These are phyloP conservation scores for Lathyrus oleraceus DNA, from an alignment of 306 rosid genomes.

Conservation along the genomic window DNA sequence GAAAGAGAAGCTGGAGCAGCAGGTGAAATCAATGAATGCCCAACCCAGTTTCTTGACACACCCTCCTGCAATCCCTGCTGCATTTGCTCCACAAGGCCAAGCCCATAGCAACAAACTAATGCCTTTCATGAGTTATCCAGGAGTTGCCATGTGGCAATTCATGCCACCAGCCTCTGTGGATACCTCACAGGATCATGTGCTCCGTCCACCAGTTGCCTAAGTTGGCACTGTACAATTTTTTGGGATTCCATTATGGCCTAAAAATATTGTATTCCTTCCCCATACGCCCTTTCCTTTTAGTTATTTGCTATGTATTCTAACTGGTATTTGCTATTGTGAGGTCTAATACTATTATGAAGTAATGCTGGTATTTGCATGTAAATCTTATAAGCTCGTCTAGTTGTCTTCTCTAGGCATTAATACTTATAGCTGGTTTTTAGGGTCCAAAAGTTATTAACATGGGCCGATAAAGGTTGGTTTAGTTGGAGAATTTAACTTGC, in stretches of 20 bases:
- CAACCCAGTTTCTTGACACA: slow-evolving; percentile 79
- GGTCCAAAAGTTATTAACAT: not conserved
- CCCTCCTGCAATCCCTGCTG: slow-evolving; percentile 79
- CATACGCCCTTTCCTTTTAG: slow-evolving; percentile 40
- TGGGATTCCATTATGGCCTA: slow-evolving; percentile 48
- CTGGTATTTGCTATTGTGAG: slow-evolving; percentile 45
- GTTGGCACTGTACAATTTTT: slow-evolving; percentile 42
- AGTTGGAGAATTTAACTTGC: too few species aligned
- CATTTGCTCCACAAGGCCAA: slow-evolving; percentile 85
- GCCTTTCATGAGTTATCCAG: slow-evolving; percentile 85
- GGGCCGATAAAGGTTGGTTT: not conserved
- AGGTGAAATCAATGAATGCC: slow-evolving; percentile 66
- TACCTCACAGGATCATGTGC: slow-evolving; percentile 96
- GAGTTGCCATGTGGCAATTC: slow-evolving; percentile 98
- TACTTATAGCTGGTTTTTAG: slow-evolving; percentile 8
- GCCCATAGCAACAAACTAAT: slow-evolving; percentile 85
- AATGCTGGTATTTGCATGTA: slow-evolving; percentile 63
- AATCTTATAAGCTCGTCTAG: slow-evolving; percentile 58
- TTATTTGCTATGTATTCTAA: slow-evolving; percentile 46
- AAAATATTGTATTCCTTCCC: slow-evolving; percentile 42
- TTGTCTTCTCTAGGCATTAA: slow-evolving; percentile 24
- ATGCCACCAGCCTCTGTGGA: slow-evolving; percentile 95
- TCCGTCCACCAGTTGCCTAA: slow-evolving; percentile 98
- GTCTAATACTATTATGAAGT: slow-evolving; percentile 52
- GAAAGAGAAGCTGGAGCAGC: slow-evolving; percentile 89